phyloP scores from a whole-genome alignment of 495 filamentous ascomycete species.

The Aspergillus baeticus region DNA sequence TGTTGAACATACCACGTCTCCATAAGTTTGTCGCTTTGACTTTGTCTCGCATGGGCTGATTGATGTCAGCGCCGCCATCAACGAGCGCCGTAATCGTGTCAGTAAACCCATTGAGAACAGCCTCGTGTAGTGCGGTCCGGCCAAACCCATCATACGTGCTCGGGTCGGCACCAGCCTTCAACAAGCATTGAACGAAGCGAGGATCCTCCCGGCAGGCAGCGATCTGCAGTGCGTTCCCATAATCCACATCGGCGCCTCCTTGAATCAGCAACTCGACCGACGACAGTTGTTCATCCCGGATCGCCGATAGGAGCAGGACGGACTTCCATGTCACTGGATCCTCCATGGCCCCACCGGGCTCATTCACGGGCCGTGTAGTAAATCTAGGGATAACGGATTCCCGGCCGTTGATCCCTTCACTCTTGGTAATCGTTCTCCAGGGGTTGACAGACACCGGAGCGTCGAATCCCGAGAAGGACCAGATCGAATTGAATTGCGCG shows the following conservation, averaged over 20 bases:
- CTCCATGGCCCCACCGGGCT: background rate
- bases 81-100: constrained; percentile 3
- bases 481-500: constrained; percentile 12
- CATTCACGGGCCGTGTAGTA: background rate
- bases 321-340: constrained; percentile 6
- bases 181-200: constrained; percentile 1
- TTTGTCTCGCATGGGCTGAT: constrained; percentile 1
- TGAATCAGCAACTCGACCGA: constrained; percentile 12
- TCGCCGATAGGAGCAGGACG: constrained; percentile 5
- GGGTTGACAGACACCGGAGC: background rate
- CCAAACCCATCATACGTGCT: background rate
- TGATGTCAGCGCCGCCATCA: constrained; percentile 10
- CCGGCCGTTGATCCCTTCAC: constrained; percentile 1
- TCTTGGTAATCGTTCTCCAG: constrained; percentile 11
- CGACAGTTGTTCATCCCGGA: constrained; percentile 8
- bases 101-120: constrained; percentile 5
- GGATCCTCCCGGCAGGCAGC: constrained; percentile 6
- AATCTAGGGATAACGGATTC: background rate
- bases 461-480: background rate
- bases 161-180: constrained; percentile 16
- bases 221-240: constrained; percentile 2
- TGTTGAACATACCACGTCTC: background rate
- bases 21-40: background rate
- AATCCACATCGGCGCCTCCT: constrained; percentile 15
- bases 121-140: constrained; percentile 6